Conservation (phyloP, 2,329 filamentous ascomycete genomes). For the Penicillium frequentans region DNA sequence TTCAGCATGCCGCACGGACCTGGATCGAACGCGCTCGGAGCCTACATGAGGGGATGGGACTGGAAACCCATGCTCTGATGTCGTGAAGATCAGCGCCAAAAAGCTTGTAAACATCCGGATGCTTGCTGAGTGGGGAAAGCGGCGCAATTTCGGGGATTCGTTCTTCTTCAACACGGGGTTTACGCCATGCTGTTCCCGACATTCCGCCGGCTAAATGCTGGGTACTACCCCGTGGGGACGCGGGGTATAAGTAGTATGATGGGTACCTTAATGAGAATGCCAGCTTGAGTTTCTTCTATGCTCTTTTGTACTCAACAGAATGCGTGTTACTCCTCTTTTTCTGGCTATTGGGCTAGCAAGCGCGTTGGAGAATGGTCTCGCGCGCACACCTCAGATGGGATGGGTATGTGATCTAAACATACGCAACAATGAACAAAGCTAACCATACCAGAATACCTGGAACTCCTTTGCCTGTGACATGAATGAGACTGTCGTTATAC, state of each 20-base stretch:
- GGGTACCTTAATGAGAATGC: not conserved
- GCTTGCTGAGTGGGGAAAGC: not conserved
- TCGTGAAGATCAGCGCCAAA: not conserved
- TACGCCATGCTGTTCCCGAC: not conserved
- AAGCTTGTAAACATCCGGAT: not conserved
- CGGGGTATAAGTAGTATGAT: constrained; percentile 3
- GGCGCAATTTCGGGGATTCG: constrained; percentile 1
- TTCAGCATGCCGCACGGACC: constrained; percentile 45
- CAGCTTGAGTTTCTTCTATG: not conserved
- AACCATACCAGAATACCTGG: constrained; percentile 33
- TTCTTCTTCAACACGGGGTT: not conserved
- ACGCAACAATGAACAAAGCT: not conserved
- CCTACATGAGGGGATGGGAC: constrained; percentile 42
- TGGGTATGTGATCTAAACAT: constrained; percentile 30
- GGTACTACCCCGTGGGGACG: not conserved
- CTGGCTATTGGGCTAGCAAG: constrained; percentile 12
- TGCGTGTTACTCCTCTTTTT: constrained; percentile 10
- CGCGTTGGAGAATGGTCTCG: constrained; percentile 43
- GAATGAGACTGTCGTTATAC: constrained; percentile 44
- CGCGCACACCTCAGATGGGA: constrained; percentile 44
- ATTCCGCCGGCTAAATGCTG: not conserved
- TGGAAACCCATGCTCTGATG: not conserved
- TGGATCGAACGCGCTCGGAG: constrained; percentile 55
- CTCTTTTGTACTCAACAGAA: not conserved
- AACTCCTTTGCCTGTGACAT: constrained; percentile 48